phyloP scores from a whole-genome alignment of 2,329 filamentous ascomycete species.

The Huntiella savannae region DNA sequence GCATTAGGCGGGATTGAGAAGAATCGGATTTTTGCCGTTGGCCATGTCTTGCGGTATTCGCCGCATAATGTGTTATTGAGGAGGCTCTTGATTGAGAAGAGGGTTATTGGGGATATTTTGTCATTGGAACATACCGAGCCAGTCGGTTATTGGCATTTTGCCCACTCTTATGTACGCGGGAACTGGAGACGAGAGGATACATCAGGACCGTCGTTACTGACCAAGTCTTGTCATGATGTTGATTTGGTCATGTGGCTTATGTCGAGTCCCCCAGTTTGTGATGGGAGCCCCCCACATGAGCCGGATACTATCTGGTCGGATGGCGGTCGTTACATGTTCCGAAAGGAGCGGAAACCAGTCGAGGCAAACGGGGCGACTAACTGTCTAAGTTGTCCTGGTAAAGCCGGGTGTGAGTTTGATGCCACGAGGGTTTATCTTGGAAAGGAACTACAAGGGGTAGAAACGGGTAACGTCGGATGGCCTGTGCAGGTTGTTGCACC shows the following conservation, averaged over 20 bases:
- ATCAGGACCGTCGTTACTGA: slow-evolving; percentile 66
- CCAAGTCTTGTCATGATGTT: slow-evolving; percentile 92
- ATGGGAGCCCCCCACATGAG: slow-evolving; percentile 40
- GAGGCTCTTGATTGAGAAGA: slow-evolving; percentile 54
- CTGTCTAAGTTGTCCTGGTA: slow-evolving; percentile 53
- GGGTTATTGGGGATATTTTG: slow-evolving; percentile 64
- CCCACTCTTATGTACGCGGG: slow-evolving; percentile 75
- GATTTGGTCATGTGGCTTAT: slow-evolving; percentile 85
- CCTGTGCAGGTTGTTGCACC: slow-evolving; percentile 78
- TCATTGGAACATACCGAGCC: slow-evolving; percentile 86
- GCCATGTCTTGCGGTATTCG: slow-evolving; percentile 83
- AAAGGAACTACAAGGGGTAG: slow-evolving; percentile 37
- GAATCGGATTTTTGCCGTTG: slow-evolving; percentile 59
- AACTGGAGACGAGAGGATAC: slow-evolving; percentile 77
- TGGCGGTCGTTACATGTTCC: slow-evolving; percentile 63
- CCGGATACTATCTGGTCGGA: slow-evolving; percentile 58
- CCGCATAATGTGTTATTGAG: slow-evolving; percentile 79
- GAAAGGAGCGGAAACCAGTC: slow-evolving; percentile 52
- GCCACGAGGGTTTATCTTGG: slow-evolving; percentile 69
- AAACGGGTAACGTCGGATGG: slow-evolving; percentile 52
- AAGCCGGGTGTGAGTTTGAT: slow-evolving; percentile 56
- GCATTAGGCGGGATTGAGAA: slow-evolving; percentile 24
- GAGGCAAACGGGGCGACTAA: slow-evolving; percentile 64
- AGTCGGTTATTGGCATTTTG: slow-evolving; percentile 90
- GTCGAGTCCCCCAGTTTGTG: slow-evolving; percentile 42